Base-by-base conservation (phyloP, 2,329 filamentous ascomycete genomes). In the Biscogniauxia sp. region DNA sequence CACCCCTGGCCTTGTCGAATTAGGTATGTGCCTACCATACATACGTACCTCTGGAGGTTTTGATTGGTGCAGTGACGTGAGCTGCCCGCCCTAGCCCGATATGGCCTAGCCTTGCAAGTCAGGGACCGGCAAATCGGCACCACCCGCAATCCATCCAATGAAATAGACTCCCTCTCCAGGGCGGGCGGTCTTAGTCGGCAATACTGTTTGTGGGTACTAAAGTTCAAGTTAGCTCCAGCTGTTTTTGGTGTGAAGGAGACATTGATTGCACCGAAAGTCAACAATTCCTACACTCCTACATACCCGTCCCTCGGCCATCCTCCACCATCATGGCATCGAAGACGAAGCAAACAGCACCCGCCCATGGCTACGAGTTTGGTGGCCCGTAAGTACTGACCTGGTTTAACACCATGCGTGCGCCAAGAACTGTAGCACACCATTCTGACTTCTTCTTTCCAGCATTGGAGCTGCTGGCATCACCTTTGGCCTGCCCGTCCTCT, bases 401-500 rank as follows among this genome's bases (percentile, higher is more conserved):
- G 11, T 32, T 7, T 32, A 8, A 9, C 4, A 3, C 28, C 11
- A 32, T 32, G 23, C n/a, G n/a, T n/a, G n/a, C n/a, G n/a, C n/a
- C n/a, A 23, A 23, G 5, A 23, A 23, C 23, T 5, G n/a, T n/a
- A n/a, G n/a, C n/a, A n/a, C n/a, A n/a, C 23, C 23, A 23, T 23
- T 23, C 23, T 23, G 28, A 32, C 28, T 7, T 32, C 50, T 26
- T 54, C 26, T 26, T 11, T 52, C 28, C 55, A 66, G 64, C 54
- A 52, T 66, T 9, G 64, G 64, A 23, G 53, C 64, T 26, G 57
- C 63, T 45, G 63, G 79, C 64, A 91, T 97, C 70, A 90, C 90
- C 6, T 89, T 95, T 70, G 88, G 88, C 58, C 85, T 97, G 0
- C 93, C 94, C 0, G 63, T 93, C 52, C 82, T 93, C 66, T 85